Evolutionary conservation across 352 stramenopile species (phyloP).

Genomic region (Phytopythium kandeliae): DNA sequence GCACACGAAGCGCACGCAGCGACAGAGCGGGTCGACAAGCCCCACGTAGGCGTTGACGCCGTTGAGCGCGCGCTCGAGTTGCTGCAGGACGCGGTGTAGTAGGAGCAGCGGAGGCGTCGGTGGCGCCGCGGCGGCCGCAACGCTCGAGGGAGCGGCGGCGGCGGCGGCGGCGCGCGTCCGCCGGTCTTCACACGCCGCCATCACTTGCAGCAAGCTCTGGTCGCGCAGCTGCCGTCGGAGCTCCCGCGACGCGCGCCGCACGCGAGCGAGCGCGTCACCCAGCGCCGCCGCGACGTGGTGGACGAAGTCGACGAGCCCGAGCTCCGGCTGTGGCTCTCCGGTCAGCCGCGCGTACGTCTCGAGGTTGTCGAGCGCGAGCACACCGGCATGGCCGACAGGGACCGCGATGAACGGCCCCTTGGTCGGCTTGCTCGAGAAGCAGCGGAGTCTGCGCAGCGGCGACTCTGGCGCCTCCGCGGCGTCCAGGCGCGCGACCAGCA

Average conservation of each 20-base stretch:
- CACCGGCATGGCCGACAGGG: slow-evolving; percentile 34
- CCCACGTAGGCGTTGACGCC: slow-evolving; percentile 65
- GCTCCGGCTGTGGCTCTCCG: slow-evolving; percentile 45
- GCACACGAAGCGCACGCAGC: slow-evolving; percentile 40
- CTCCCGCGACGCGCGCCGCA: slow-evolving; percentile 8
- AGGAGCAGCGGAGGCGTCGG: slow-evolving; percentile 21
- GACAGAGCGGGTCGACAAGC: slow-evolving; percentile 44
- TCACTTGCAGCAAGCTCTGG: slow-evolving; percentile 35
- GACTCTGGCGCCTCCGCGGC: background rate
- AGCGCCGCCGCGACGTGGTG: slow-evolving; percentile 24
- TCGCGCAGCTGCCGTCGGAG: slow-evolving; percentile 9
- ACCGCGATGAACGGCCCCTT: slow-evolving; percentile 70
- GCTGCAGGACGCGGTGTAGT: slow-evolving; percentile 37
- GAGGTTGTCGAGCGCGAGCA: slow-evolving; percentile 65
- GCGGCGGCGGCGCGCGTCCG: background rate
- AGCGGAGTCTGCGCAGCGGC: slow-evolving; percentile 16
- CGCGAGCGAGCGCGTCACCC: slow-evolving; percentile 7
- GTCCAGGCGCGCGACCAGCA: slow-evolving; percentile 33
- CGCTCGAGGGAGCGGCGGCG: background rate
- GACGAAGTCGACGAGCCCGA: slow-evolving; percentile 75
- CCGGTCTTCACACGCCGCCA: slow-evolving; percentile 45
- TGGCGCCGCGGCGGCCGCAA: background rate
- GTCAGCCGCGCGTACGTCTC: slow-evolving; percentile 34
- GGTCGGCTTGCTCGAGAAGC: slow-evolving; percentile 25
- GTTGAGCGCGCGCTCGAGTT: slow-evolving; percentile 50